Base-by-base conservation (phyloP, 495 filamentous ascomycete species). In the Hyphodiscus hymeniophilus region DNA sequence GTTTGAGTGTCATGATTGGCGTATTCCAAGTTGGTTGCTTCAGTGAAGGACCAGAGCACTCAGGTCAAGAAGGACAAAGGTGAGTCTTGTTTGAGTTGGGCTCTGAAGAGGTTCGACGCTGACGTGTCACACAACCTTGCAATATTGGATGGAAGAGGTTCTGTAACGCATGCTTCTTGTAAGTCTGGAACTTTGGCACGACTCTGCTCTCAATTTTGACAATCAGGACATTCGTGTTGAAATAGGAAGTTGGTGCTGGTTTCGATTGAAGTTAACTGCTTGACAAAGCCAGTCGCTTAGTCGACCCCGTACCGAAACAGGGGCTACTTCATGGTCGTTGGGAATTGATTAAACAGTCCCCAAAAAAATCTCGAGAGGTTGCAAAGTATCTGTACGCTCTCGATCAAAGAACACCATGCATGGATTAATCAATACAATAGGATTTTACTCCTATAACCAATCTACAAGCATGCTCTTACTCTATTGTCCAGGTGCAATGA, bases 401-500 rank as follows among this genome's bases (percentile, higher is more conserved):
- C 11, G 38, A 45, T 44, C 35, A 38, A 40, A 40, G 44, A 56
- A 39, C 48, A 26, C 23, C 41, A 45, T 40, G 39, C 45, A 13
- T 53, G 39, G 39, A 38, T 40, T 52, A 43, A 55, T 59, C 55
- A 55, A 53, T 59, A 59, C 56, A 59, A 40, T 24, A 51, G 46
- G 36, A 48, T 33, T 32, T 15, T 16, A 15, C 18, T 38, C 31
- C 51, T 55, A 57, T 55, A 39, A 52, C 49, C 58, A 60, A 40
- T 60, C 42, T 50, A 45, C 17, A 31, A 24, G 13, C 33, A 35
- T 33, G 5, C 44, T 8, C 13, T 51, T 34, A 20, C 20, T 54
- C 68, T 80, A 88, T 70, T 89, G 85, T 56, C 94, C 92, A 42
- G 92, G 92, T 31, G 90, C 79, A 63, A 95, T 79, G 47, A 96